Base-by-base conservation (phyloP, 441 rosid species). In the Arabidopsis lyrata region DNA sequence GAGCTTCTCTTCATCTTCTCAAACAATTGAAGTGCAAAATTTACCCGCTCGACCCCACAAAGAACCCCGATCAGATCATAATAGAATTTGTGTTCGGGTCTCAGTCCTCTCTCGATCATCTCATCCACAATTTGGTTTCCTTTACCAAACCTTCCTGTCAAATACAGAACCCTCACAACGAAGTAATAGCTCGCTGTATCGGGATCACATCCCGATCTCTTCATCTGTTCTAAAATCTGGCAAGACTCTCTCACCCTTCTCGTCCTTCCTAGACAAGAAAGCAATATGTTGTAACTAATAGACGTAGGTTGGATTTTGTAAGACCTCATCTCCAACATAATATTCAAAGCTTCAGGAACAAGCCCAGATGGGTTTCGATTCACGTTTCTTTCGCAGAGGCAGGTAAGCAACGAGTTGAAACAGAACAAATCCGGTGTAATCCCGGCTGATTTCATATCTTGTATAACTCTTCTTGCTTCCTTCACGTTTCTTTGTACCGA, bases 311-410 rank as follows among this genome's bases (percentile, higher is more conserved):
- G 70, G 56, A 90, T 75, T 42, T 66, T 80, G 52, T 82, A 71
- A 36, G 90, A 84, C 64, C 88, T 87, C 96, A 88, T 93, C 70
- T 93, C 96, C 83, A 87, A 84, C 96, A 91, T 86, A 78, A 93
- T 81, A 77, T 93, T 91, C 82, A 91, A 63, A 75, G 97, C 85
- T 75, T 91, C 96, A 24, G 95, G 93, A 67, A 89, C 88, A 53
- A 89, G 91, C 42, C 93, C 95, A 9, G 97, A 91, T 8, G 95
- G 96, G 75, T 93, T 88, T 13, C 74, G 63, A 27, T 57, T 66
- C 42, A 86, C 79, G 77, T 91, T 91, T 75, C 80, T 78, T 68
- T 85, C 83, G 14, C 96, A 93, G 64, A 89, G 80, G 76, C 96
- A 86, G 29, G 80, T 86, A 58, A 91, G 90, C 53, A 89, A 82